Conservation (phyloP, 768 basidiomycete genomes). For the Leucocoprinus sp. region DNA sequence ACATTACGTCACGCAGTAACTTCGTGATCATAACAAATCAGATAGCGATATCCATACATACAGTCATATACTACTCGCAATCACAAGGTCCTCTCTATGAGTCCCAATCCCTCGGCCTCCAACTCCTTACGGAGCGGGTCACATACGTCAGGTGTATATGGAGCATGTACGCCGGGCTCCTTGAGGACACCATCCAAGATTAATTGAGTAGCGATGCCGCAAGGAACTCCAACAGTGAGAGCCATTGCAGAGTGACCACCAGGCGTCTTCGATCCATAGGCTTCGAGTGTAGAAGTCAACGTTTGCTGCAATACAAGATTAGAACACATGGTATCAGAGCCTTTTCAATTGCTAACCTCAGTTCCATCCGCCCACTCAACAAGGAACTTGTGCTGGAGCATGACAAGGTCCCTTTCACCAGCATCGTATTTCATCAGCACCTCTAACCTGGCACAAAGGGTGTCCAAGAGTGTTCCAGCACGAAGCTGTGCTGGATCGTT, state of each 20-base stretch:
- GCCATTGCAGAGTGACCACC: conserved; percentile 88
- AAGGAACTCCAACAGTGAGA: conserved; percentile 83
- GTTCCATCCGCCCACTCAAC: conserved; percentile 83
- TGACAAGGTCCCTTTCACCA: conserved; percentile 91
- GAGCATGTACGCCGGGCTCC: conserved; percentile 74
- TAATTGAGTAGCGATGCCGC: conserved; percentile 88
- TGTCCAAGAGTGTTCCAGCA: conserved; percentile 79
- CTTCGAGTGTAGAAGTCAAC: conserved; percentile 85
- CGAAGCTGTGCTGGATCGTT: conserved; percentile 50
- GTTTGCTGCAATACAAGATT: conserved; percentile 45
- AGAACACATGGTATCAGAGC: background rate
- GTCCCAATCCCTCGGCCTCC: conserved; percentile 68
- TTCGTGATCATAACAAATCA: background rate
- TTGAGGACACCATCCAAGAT: conserved; percentile 81
- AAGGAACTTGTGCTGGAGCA: conserved; percentile 97
- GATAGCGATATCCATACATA: background rate
- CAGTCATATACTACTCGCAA: background rate
- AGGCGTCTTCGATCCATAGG: conserved; percentile 61
- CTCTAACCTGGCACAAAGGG: conserved; percentile 87
- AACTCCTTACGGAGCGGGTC: conserved; percentile 59
- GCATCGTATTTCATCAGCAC: conserved; percentile 84
- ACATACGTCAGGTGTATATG: conserved; percentile 82
- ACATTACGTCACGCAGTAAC: background rate
- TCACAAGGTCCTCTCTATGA: conserved; percentile 62
- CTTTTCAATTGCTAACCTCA: conserved; percentile 32